A percentile compares a stretch with the other conserved stretches of the same genome.
These are phyloP conservation scores for Vitis cinerea DNA, from an alignment of 164 flowering plant species.

Conservation along the genomic window DNA sequence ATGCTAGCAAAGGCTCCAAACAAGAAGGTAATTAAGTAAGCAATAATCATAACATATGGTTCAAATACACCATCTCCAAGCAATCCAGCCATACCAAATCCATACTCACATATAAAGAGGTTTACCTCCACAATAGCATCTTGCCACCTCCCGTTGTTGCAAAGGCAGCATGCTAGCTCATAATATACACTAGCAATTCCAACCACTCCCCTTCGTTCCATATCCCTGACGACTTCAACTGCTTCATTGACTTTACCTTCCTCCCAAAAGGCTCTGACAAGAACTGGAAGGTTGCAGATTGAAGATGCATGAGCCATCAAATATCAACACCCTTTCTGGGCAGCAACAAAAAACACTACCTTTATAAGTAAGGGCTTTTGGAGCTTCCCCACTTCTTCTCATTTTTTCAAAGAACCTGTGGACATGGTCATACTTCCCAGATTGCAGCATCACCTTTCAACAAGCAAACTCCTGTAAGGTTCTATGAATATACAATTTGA, in stretches of 20 bases:
- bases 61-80: not conserved
- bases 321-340: not conserved
- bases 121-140: constrained; percentile 80
- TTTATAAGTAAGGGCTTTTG: constrained; percentile 73
- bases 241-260: constrained; percentile 89
- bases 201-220: constrained; percentile 83
- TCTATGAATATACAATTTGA: constrained; percentile 31
- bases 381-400: constrained; percentile 68
- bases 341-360: constrained; percentile 37
- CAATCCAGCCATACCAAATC: not conserved
- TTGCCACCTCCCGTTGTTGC: constrained; percentile 83
- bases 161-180: constrained; percentile 93
- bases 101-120: constrained; percentile 3
- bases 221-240: constrained; percentile 69
- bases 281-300: constrained; percentile 46
- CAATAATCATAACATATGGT: not conserved
- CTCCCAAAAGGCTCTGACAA: constrained; percentile 77
- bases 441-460: constrained; percentile 89
- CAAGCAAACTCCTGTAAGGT: constrained; percentile 53
- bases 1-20: not conserved
- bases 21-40: not conserved
- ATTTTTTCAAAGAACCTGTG: constrained; percentile 69
- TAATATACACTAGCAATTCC: constrained; percentile 79
- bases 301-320: constrained; percentile 11
- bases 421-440: constrained; percentile 84